Evolutionary conservation across 106 monocot genomes (phyloP).

Genomic region (Apostasia shenzhenica): DNA sequence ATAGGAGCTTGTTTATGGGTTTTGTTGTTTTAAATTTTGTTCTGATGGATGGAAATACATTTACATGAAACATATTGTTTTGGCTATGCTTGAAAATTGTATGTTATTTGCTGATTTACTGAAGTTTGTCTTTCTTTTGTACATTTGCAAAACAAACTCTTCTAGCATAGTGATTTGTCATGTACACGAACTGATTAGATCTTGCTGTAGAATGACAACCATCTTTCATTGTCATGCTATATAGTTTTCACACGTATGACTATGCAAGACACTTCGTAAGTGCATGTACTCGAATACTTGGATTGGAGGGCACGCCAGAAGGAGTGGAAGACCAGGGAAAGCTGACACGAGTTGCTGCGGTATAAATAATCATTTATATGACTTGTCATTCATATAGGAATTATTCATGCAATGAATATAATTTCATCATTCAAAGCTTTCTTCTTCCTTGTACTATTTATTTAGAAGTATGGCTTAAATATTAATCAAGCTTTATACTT

Average conservation of each 20-base stretch:
- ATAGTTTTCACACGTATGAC: constrained; percentile 96
- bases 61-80: too few relatives aligned
- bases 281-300: constrained; percentile 96
- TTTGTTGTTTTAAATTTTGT: too few relatives aligned
- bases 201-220: constrained; percentile 2
- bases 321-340: constrained; percentile 98
- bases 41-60: too few relatives aligned
- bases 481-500: too few relatives aligned
- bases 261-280: constrained; percentile 99
- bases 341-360: constrained; percentile 92
- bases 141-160: not conserved
- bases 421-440: not conserved
- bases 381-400: not conserved
- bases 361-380: constrained; percentile 15
- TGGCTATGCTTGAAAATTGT: too few relatives aligned
- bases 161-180: not conserved
- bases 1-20: too few relatives aligned
- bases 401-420: not conserved
- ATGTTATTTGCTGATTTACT: too few relatives aligned
- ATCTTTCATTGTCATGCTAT: constrained; percentile 7
- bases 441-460: not conserved
- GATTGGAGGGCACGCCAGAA: constrained; percentile 96
- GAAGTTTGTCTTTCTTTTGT: too few relatives aligned
- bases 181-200: not conserved
- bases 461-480: too few relatives aligned